Conservation (phyloP, 169 alveolate genomes). For the Plasmodium falciparum region DNA sequence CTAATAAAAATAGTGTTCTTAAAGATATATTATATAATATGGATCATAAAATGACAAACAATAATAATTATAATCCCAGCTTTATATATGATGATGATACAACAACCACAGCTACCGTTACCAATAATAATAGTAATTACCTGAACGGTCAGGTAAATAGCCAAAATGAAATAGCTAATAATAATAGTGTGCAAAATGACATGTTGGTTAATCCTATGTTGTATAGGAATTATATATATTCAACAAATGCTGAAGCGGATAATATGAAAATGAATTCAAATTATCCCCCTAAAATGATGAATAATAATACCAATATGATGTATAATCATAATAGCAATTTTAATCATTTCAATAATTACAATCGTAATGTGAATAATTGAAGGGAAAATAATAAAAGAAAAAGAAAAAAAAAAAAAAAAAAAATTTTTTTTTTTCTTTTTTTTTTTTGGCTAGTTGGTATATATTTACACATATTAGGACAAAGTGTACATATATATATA, state of each 20-base stretch:
- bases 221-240: conserved; percentile 8
- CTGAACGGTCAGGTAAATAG: conserved; percentile 10
- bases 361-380: background rate
- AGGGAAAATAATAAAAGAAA: too few species aligned
- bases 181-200: background rate
- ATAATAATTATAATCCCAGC: background rate
- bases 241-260: background rate
- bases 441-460: too few species aligned
- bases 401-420: too few species aligned
- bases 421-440: too few species aligned
- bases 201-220: background rate
- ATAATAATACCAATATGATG: conserved; percentile 1
- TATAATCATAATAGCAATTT: background rate
- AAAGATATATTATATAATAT: background rate
- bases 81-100: conserved; percentile 2
- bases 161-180: background rate
- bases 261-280: conserved; percentile 1
- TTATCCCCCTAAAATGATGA: background rate
- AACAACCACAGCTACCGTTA: background rate
- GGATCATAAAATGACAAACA: conserved; percentile 1
- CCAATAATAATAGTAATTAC: background rate
- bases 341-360: background rate
- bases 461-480: too few species aligned
- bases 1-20: background rate
- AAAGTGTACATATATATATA: too few species aligned